A percentile compares a stretch with the other conserved stretches of the same genome.
Conservation (phyloP, 139 green algal genomes). For the Klebsormidium nitens region DNA sequence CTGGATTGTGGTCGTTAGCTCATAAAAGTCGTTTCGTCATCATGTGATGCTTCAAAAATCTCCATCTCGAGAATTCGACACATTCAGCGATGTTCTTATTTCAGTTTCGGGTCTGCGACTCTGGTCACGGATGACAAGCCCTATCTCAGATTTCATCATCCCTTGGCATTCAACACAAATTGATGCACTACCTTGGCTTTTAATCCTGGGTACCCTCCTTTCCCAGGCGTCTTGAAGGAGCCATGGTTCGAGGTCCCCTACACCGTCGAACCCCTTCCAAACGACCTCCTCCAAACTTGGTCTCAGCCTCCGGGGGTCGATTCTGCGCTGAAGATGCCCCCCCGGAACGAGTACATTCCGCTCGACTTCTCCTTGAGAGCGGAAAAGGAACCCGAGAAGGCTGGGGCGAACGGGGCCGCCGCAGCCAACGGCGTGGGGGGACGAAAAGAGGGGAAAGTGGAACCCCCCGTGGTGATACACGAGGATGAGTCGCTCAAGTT, state of each 20-base stretch:
- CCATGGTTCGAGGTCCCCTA: conserved; percentile 46
- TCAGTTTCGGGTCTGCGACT: too few relatives aligned
- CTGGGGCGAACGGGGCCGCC: neutral
- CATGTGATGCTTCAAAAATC: too few relatives aligned
- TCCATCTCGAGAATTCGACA: too few relatives aligned
- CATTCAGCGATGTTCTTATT: too few relatives aligned
- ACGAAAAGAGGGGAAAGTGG: neutral
- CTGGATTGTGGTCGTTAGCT: too few relatives aligned
- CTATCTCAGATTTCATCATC: too few relatives aligned
- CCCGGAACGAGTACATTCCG: conserved; percentile 74
- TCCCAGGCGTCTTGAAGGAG: conserved; percentile 28
- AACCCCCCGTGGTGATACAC: conserved; percentile 54
- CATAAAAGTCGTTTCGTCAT: too few relatives aligned
- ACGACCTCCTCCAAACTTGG: conserved; percentile 23
- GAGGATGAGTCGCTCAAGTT: conserved; percentile 59
- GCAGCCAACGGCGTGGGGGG: neutral
- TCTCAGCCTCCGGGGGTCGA: conserved; percentile 11
- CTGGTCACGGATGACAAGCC: too few relatives aligned
- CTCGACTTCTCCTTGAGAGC: conserved; percentile 26
- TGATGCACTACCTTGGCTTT: too few relatives aligned
- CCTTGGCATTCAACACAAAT: too few relatives aligned
- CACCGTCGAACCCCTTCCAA: neutral
- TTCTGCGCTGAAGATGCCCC: conserved; percentile 62
- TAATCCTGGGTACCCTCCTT: too few relatives aligned
- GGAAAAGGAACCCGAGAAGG: too few relatives aligned